Evolutionary conservation across 164 flowering plant genomes (phyloP).

Genomic region (Warburgia ugandensis): DNA sequence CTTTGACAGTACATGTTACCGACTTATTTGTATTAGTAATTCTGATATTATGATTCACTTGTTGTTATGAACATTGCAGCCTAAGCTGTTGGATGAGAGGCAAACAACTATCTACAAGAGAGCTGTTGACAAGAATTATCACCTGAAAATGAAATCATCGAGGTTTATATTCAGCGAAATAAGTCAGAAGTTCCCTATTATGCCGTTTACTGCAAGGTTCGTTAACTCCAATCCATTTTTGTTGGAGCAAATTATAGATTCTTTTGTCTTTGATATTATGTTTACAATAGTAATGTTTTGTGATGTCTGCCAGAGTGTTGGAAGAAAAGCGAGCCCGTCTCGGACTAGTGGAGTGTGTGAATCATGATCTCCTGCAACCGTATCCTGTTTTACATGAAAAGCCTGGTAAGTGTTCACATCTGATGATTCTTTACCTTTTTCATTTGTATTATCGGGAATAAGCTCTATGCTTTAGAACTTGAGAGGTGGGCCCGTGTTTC

Average conservation of each 20-base stretch:
- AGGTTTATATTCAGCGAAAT: conserved; percentile 95
- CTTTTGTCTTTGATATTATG: neutral
- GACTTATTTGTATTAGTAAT: no score
- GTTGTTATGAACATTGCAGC: conserved; percentile 40
- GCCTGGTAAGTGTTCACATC: conserved; percentile 45
- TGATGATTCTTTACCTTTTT: neutral
- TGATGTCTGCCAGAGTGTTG: conserved; percentile 44
- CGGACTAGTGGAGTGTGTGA: conserved; percentile 89
- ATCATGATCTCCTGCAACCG: conserved; percentile 91
- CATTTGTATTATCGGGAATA: no score
- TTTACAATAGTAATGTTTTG: neutral
- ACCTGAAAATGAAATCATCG: conserved; percentile 91
- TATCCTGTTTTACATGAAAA: conserved; percentile 96
- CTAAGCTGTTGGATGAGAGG: conserved; percentile 83
- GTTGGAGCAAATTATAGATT: neutral
- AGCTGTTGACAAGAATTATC: conserved; percentile 87
- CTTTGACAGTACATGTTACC: no score
- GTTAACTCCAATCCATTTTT: neutral
- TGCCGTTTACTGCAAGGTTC: conserved; percentile 93
- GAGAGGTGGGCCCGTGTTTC: no score
- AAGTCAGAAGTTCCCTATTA: conserved; percentile 77
- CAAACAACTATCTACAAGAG: conserved; percentile 91
- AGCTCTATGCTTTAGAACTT: no score
- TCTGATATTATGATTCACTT: neutral
- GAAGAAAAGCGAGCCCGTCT: conserved; percentile 94